These are phyloP conservation scores for Setaria viridis DNA, from an alignment of 202 grass and related monocot species.

Conservation along the genomic window DNA sequence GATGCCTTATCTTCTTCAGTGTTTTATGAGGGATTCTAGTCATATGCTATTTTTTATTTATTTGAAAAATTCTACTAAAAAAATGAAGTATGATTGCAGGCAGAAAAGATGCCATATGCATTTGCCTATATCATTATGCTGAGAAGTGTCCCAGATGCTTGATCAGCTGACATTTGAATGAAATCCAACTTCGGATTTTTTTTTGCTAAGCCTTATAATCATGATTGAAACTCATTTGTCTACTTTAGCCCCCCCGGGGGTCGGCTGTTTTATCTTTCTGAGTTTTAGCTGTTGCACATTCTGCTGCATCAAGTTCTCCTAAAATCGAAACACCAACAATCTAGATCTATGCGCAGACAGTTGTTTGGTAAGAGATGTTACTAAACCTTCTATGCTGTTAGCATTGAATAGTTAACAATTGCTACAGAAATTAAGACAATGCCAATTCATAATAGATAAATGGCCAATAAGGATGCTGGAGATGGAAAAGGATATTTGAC, in stretches of 20 bases:
- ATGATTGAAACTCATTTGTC: neutral
- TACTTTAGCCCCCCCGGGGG: neutral
- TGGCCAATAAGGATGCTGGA: constrained; percentile 4
- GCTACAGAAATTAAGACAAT: constrained; percentile 4
- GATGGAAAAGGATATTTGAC: constrained; percentile 11
- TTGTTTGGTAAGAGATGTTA: constrained; percentile 33
- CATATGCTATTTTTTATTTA: neutral
- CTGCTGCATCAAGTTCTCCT: neutral
- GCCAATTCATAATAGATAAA: neutral
- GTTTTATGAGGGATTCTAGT: neutral
- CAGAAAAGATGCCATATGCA: neutral
- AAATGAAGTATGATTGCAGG: neutral
- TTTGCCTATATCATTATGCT: neutral
- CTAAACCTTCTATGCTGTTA: neutral
- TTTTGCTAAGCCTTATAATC: neutral
- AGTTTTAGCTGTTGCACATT: neutral
- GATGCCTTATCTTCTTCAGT: neutral
- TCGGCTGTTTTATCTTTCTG: neutral
- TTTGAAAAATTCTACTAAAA: neutral
- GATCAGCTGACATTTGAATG: neutral
- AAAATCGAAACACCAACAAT: neutral
- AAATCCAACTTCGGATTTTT: neutral
- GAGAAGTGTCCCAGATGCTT: neutral
- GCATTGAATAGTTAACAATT: constrained; percentile 9
- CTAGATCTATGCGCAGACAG: neutral